Evolutionary conservation across 2,329 filamentous ascomycete species (phyloP).

Genomic region (Acarospora socialis): DNA sequence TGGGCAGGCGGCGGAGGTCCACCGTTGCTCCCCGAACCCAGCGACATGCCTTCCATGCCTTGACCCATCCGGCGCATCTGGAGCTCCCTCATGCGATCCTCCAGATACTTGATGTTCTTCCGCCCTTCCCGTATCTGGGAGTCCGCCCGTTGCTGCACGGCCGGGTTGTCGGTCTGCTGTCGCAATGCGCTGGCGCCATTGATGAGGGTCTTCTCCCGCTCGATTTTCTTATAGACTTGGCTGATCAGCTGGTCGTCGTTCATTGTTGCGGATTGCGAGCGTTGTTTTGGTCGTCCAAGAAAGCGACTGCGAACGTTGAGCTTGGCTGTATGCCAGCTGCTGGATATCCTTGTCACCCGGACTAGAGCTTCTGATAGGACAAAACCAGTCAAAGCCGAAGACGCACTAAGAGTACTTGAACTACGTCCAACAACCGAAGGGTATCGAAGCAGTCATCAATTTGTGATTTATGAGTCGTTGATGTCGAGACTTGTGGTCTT

Average conservation of each 20-base stretch:
- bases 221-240: conserved; percentile 91
- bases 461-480: too few species aligned
- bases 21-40: conserved; percentile 24
- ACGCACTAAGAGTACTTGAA: too few species aligned
- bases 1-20: conserved; percentile 12
- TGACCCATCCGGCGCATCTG: conserved; percentile 64
- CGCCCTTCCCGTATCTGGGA: conserved; percentile 87
- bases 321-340: too few species aligned
- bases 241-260: conserved; percentile 48
- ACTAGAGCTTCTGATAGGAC: too few species aligned
- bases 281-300: too few species aligned
- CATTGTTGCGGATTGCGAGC: too few species aligned
- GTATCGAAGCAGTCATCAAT: too few species aligned
- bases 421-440: too few species aligned
- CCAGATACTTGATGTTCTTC: conserved; percentile 88
- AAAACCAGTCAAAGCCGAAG: too few species aligned
- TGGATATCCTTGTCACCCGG: too few species aligned
- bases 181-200: conserved; percentile 89
- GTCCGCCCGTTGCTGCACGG: conserved; percentile 79
- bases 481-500: too few species aligned
- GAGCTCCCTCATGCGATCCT: conserved; percentile 79
- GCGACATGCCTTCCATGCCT: conserved; percentile 51
- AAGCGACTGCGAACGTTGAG: too few species aligned
- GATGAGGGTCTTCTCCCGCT: conserved; percentile 91
- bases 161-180: conserved; percentile 85